Conservation (phyloP, 2,329 filamentous ascomycete genomes). For the Sporothrix euskadiensis region DNA sequence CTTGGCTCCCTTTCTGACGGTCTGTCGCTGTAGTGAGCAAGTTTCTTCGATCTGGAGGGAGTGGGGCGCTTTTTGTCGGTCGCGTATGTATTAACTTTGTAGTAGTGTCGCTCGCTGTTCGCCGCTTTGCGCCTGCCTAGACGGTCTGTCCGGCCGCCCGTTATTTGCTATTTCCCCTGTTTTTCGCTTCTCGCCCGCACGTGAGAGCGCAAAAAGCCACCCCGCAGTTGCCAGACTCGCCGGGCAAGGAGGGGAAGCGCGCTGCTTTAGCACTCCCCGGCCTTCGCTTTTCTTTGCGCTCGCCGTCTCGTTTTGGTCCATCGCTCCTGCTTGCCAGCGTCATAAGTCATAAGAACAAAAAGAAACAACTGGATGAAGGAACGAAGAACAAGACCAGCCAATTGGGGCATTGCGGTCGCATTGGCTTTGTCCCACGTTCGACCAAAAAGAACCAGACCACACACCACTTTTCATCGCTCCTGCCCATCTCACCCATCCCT, state of each 20-base stretch:
- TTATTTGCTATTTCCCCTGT: background rate
- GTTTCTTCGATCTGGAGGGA: constrained; percentile 16
- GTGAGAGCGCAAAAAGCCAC: constrained; percentile 1
- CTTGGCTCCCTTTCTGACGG: background rate
- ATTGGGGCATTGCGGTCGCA: background rate
- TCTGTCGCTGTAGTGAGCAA: background rate
- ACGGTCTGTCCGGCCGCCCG: background rate
- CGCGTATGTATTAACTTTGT: no score
- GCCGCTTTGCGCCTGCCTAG: background rate
- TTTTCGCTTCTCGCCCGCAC: background rate
- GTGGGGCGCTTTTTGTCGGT: background rate
- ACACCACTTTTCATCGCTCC: background rate
- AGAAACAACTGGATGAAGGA: background rate
- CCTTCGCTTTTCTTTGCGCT: background rate
- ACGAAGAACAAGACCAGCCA: background rate
- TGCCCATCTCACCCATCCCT: background rate
- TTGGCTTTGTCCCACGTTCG: constrained; percentile 10
- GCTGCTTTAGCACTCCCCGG: background rate
- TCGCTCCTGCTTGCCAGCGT: background rate
- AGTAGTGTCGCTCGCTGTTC: background rate
- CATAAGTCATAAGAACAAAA: background rate
- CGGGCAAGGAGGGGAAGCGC: constrained; percentile 1
- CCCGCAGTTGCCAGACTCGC: constrained; percentile 10
- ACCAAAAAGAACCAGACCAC: no score
- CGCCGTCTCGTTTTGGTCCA: background rate